Evolutionary conservation across 257 asterid species (phyloP).

Genomic region (Perilla frutescens): DNA sequence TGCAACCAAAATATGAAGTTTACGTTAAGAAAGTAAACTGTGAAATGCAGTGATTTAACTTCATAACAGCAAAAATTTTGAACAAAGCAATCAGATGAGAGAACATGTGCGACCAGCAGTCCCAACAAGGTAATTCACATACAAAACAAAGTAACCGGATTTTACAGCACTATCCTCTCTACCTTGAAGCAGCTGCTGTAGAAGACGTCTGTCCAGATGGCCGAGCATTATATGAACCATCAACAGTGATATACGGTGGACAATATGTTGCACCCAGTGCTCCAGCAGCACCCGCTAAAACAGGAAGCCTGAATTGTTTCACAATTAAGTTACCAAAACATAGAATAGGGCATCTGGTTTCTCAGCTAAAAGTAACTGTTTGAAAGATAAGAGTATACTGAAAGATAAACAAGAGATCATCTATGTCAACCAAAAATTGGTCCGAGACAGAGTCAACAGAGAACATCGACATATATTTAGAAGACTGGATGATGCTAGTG

Average conservation of each 20-base stretch:
- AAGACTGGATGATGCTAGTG: constrained; percentile 23
- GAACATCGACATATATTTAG: neutral
- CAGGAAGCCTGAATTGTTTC: constrained; percentile 73
- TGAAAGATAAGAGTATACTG: neutral
- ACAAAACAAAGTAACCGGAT: constrained; percentile 3
- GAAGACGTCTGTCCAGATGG: constrained; percentile 74
- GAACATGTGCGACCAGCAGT: neutral
- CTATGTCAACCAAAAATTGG: neutral
- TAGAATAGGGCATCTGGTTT: neutral
- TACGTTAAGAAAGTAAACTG: neutral
- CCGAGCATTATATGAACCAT: constrained; percentile 77
- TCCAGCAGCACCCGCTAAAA: constrained; percentile 95
- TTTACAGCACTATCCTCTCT: constrained; percentile 27
- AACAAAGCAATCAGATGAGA: neutral
- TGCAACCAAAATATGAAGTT: constrained; percentile 46
- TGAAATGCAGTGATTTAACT: neutral
- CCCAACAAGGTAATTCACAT: neutral
- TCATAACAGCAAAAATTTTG: constrained; percentile 10
- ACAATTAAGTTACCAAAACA: neutral
- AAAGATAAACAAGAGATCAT: constrained; percentile 2
- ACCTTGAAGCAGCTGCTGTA: constrained; percentile 64
- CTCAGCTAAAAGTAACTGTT: neutral
- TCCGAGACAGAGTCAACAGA: neutral
- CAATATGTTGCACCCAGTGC: constrained; percentile 82
- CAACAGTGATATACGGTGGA: constrained; percentile 75